Base-by-base conservation (phyloP, 2,329 filamentous ascomycete species). In the Fusarium vanettenii region DNA sequence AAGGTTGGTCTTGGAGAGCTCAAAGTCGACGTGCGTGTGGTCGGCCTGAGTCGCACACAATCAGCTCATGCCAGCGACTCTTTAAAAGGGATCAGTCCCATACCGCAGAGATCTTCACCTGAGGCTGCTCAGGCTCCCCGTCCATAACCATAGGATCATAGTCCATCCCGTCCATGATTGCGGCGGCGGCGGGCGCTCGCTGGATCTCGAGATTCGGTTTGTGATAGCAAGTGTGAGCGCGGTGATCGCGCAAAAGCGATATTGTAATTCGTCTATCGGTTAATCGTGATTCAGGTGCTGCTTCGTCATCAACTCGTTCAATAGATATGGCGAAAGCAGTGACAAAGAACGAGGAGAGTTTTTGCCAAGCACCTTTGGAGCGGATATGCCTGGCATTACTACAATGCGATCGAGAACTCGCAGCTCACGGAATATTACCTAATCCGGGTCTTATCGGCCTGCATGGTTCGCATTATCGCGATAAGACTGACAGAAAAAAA, bases 1-100 rank as follows among this genome's bases (percentile, higher is more conserved):
- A 69, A 98, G 92, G 81, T 97, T 95, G 79, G 96, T 94, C 82
- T 95, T 95, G 80, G 91, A 93, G 67, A 99, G 91, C 84, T 97
- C 92, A 87, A 98, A 98, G 85, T 98, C 93, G 82, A 98, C 95
- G 80, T 94, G 92, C 79, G 92, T 91, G 73, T 87, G 87, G 81
- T 95, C 94, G 75, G 94, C 94, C 95, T 98, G 78, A 66, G 60
- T 72, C 55, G 61, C 68, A 77, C 43, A 48, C 22, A 48, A 25
- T 72, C 68, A 76, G 67, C 69, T 79, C 67, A 79, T 65, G 73
- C 72, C 73, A 75, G 70, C 41, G 61, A 25, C 29, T 55, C 64
- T 59, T 50, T 50, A 48, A 11, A 59, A 6, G 22, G 3, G 33
- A 29, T 37, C 67, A 55, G 14, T 73, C 61, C 73, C 85, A 66